These are phyloP conservation scores for Terana coerulea DNA, from an alignment of 768 basidiomycete species.

Conservation along the genomic window DNA sequence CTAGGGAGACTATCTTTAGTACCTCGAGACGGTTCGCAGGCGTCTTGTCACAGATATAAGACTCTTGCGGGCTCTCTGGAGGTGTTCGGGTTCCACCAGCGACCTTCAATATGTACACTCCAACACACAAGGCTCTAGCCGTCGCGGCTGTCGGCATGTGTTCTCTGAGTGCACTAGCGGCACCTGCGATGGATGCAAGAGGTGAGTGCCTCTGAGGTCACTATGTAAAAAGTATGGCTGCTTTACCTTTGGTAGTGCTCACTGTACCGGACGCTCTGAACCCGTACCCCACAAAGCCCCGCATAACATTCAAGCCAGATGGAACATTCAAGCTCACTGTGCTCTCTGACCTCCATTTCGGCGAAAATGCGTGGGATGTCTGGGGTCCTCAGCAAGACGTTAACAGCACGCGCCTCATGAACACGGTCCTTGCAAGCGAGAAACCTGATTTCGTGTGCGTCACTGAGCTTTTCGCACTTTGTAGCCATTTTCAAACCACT, in stretches of 20 bases:
- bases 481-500: background rate
- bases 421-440: conserved; percentile 50
- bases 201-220: background rate
- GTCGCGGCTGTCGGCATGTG: background rate
- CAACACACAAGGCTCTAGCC: background rate
- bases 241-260: background rate
- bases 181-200: conserved; percentile 3
- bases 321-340: conserved; percentile 70
- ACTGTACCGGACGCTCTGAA: conserved; percentile 22
- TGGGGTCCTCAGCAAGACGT: conserved; percentile 68
- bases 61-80: too few species aligned
- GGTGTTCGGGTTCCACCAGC: too few species aligned
- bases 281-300: conserved; percentile 44
- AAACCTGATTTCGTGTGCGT: conserved; percentile 68
- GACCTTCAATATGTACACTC: too few species aligned
- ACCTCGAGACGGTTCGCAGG: too few species aligned
- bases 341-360: conserved; percentile 74
- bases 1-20: too few species aligned
- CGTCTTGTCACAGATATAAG: too few species aligned
- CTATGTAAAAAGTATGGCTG: too few species aligned
- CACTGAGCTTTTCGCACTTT: conserved; percentile 22
- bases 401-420: conserved; percentile 59
- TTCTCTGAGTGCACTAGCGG: background rate
- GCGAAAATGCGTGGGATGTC: conserved; percentile 67
- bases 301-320: conserved; percentile 51